These are phyloP conservation scores for Tremella mesenterica DNA, from an alignment of 768 basidiomycete species.

Conservation along the genomic window DNA sequence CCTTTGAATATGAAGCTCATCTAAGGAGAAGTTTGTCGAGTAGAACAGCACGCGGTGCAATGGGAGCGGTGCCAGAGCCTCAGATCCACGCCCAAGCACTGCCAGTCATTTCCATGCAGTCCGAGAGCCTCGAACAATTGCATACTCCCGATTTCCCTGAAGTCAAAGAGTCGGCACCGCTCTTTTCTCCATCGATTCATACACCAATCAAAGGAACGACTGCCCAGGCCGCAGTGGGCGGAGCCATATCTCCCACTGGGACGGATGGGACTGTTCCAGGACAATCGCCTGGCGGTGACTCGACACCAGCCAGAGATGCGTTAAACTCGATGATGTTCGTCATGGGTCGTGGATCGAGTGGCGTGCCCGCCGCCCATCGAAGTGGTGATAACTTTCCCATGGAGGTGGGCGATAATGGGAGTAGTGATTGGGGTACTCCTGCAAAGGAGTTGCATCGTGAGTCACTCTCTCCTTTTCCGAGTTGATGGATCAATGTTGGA, in stretches of 20 bases:
- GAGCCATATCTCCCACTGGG: too few species aligned
- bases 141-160: not conserved
- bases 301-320: slow-evolving; percentile 19
- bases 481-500: not conserved
- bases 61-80: slow-evolving; percentile 10
- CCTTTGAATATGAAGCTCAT: slow-evolving; percentile 41
- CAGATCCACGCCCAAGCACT: not conserved
- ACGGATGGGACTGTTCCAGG: too few species aligned
- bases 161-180: not conserved
- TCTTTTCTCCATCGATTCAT: not conserved
- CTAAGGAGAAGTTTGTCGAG: slow-evolving; percentile 33
- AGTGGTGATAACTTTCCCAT: slow-evolving; percentile 22
- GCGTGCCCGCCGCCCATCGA: not conserved
- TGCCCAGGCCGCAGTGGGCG: not conserved
- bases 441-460: slow-evolving; percentile 21
- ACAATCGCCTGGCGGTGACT: slow-evolving; percentile 21
- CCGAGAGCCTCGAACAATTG: slow-evolving; percentile 6
- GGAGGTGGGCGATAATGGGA: slow-evolving; percentile 20
- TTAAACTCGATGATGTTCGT: slow-evolving; percentile 35
- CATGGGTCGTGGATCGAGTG: slow-evolving; percentile 9
- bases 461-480: slow-evolving; percentile 1
- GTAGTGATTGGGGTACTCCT: slow-evolving; percentile 39
- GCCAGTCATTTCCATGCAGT: not conserved
- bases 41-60: slow-evolving; percentile 23
- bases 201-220: not conserved